A percentile compares a stretch with the other conserved stretches of the same genome.
Evolutionary conservation across 2,329 filamentous ascomycete species (phyloP).

Genomic region (Colletotrichum destructivum): DNA sequence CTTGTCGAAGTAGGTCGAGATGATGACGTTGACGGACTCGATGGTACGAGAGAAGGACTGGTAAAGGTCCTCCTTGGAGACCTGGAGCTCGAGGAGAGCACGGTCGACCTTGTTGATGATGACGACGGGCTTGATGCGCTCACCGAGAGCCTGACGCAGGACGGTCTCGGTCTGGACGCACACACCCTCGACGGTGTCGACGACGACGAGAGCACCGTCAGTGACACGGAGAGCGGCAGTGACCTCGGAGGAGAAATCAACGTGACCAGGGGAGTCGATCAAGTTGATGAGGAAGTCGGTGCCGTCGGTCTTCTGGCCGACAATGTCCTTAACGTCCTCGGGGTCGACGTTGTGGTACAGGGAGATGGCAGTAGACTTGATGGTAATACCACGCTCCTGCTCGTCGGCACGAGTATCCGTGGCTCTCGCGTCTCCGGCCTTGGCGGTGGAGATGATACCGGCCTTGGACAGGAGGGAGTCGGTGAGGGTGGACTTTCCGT

Average conservation of each 20-base stretch:
- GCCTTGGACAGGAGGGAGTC: conserved; percentile 99
- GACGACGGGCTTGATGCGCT: conserved; percentile 99
- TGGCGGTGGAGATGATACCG: conserved; percentile 98
- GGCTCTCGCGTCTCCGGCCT: conserved; percentile 95
- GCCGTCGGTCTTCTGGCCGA: conserved; percentile 88
- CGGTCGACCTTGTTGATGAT: conserved; percentile 99
- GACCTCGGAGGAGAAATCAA: conserved; percentile 99
- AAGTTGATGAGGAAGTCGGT: conserved; percentile 99
- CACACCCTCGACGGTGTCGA: conserved; percentile 99
- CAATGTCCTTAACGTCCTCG: conserved; percentile 96
- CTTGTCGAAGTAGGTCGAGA: conserved; percentile 99
- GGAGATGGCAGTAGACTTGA: conserved; percentile 99
- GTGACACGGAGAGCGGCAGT: conserved; percentile 99
- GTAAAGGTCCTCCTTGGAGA: conserved; percentile 99
- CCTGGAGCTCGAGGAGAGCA: conserved; percentile 98
- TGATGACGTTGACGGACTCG: conserved; percentile 99
- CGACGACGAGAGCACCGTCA: conserved; percentile 98
- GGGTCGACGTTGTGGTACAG: conserved; percentile 89
- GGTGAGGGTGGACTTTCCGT: conserved; percentile 99
- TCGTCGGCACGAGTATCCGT: conserved; percentile 98
- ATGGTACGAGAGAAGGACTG: conserved; percentile 99
- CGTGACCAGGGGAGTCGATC: conserved; percentile 99
- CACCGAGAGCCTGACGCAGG: conserved; percentile 97
- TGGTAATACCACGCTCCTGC: conserved; percentile 99
- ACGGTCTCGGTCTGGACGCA: conserved; percentile 99